A percentile compares a stretch with the other conserved stretches of the same genome.
phyloP scores from a whole-genome alignment of 2,329 filamentous ascomycete species.

The Colletotrichum musae region DNA sequence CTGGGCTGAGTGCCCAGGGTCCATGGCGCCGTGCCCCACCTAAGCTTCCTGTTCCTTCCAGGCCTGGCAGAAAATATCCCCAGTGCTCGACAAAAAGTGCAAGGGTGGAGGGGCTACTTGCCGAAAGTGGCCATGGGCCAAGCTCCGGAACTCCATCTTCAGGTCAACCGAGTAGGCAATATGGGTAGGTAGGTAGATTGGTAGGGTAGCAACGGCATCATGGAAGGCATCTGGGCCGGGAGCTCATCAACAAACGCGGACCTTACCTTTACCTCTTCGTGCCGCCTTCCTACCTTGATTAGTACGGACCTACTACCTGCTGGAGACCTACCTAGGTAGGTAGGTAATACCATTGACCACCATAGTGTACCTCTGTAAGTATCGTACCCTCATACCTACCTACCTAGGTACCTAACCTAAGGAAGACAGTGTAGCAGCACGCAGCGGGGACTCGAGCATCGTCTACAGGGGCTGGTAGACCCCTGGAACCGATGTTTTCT shows the following conservation, averaged over 20 bases:
- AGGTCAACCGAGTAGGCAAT: not conserved
- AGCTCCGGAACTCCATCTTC: constrained; percentile 7
- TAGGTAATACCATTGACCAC: too few relatives aligned
- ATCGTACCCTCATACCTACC: too few relatives aligned
- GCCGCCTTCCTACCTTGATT: too few relatives aligned
- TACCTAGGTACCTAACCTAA: too few relatives aligned
- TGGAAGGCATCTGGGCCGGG: too few relatives aligned
- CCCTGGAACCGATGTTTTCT: too few relatives aligned
- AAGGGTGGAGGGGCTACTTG: not conserved
- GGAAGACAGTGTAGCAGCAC: too few relatives aligned
- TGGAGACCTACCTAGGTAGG: too few relatives aligned
- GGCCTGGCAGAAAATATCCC: constrained; percentile 11
- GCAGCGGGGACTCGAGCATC: not conserved
- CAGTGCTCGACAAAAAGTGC: not conserved
- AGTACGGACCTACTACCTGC: too few relatives aligned
- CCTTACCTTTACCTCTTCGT: too few relatives aligned
- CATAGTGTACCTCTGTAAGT: too few relatives aligned
- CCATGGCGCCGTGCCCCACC: constrained; percentile 3
- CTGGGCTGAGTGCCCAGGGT: not conserved
- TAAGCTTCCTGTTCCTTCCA: constrained; percentile 19
- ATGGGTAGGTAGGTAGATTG: too few relatives aligned
- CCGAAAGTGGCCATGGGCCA: not conserved
- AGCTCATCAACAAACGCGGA: not conserved
- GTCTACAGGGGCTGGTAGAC: not conserved
- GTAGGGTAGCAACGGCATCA: not conserved